phyloP scores from a whole-genome alignment of 805 yeast species.

The Candida endomychidarum region DNA sequence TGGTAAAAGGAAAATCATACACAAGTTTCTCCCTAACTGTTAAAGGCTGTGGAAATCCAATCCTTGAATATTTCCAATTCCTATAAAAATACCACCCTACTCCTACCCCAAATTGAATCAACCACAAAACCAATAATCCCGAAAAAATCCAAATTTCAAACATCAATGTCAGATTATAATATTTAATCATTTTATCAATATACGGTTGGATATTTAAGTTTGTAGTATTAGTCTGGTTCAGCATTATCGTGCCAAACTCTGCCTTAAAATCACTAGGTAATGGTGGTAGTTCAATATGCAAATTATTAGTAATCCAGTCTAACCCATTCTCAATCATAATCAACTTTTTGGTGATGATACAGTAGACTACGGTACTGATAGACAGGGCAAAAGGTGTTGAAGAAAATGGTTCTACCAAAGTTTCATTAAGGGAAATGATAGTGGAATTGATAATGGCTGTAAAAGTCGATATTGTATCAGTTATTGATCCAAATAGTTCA shows the following conservation, averaged over 20 bases:
- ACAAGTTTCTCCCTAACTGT: conserved; percentile 21
- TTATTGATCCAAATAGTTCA: conserved; percentile 65
- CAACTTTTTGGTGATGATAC: conserved; percentile 77
- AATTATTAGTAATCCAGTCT: conserved; percentile 71
- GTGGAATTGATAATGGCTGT: conserved; percentile 62
- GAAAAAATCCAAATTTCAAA: conserved; percentile 50
- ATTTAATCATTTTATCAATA: conserved; percentile 3
- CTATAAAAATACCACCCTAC: conserved; percentile 15
- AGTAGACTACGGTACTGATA: conserved; percentile 65
- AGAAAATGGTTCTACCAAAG: conserved; percentile 60
- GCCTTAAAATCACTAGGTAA: conserved; percentile 24
- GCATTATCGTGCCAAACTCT: conserved; percentile 24
- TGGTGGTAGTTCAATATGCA: conserved; percentile 58
- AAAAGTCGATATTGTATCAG: conserved; percentile 53
- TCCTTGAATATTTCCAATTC: conserved; percentile 9
- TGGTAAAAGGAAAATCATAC: conserved; percentile 27
- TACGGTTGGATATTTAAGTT: conserved; percentile 4
- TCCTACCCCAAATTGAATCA: conserved; percentile 44
- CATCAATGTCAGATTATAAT: conserved; percentile 27
- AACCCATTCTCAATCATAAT: conserved; percentile 66
- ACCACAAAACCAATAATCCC: conserved; percentile 49
- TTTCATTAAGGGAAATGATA: conserved; percentile 56
- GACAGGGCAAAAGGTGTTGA: conserved; percentile 66
- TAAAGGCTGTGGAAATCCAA: conserved; percentile 29
- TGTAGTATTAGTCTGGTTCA: conserved; percentile 45